phyloP scores from a whole-genome alignment of 106 monocot genomes.

The Acorus calamus region DNA sequence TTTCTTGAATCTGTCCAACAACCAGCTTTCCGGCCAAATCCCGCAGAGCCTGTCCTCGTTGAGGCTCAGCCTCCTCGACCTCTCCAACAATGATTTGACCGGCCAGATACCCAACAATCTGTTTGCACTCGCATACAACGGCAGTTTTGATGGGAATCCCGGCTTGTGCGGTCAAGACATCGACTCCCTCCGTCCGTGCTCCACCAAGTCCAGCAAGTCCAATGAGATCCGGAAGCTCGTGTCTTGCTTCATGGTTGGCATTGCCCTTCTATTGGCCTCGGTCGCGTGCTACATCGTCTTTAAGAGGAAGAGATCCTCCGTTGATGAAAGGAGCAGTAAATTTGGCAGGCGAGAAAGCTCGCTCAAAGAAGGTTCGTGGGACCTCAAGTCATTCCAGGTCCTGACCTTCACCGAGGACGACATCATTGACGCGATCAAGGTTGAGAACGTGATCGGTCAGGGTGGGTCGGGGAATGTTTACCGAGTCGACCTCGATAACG shows the following conservation, averaged over 20 bases:
- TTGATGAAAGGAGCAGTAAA: neutral
- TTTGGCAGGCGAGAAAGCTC: neutral
- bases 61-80: slow-evolving; percentile 23
- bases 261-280: slow-evolving; percentile 16
- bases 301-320: slow-evolving; percentile 13
- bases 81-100: slow-evolving; percentile 22
- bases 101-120: slow-evolving; percentile 21
- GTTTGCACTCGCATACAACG: slow-evolving; percentile 34
- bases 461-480: slow-evolving; percentile 91
- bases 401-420: slow-evolving; percentile 66
- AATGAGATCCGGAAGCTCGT: slow-evolving; percentile 21
- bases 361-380: slow-evolving; percentile 38
- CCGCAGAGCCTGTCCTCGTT: slow-evolving; percentile 28
- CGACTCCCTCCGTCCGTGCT: no score
- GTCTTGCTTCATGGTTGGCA: slow-evolving; percentile 14
- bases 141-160: slow-evolving; percentile 40
- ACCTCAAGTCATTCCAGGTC: slow-evolving; percentile 67
- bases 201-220: neutral
- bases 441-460: slow-evolving; percentile 72
- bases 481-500: slow-evolving; percentile 35
- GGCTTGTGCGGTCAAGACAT: slow-evolving; percentile 33
- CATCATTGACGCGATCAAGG: slow-evolving; percentile 38
- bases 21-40: slow-evolving; percentile 36
- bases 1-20: slow-evolving; percentile 29
- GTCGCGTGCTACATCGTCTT: slow-evolving; percentile 14